Evolutionary conservation across 2,329 filamentous ascomycete genomes (phyloP).

Genomic region (Fusarium siculi): DNA sequence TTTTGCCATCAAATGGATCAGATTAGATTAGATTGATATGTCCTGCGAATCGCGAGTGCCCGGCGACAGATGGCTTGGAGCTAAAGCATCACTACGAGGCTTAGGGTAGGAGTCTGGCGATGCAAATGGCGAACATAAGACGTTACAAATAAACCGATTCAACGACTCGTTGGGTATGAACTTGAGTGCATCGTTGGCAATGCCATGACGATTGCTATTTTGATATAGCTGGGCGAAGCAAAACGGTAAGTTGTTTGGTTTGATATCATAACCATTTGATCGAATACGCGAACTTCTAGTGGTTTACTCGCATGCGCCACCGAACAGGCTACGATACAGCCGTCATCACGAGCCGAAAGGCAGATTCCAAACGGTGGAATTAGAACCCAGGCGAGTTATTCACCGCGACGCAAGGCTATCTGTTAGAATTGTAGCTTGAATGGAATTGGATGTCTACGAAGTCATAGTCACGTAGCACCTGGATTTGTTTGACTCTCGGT

Average conservation of each 20-base stretch:
- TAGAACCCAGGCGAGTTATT: rapidly evolving
- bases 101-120: conserved; percentile 3
- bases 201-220: too few relatives aligned
- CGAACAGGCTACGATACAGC: not conserved
- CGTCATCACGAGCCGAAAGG: not conserved
- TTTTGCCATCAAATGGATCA: not conserved
- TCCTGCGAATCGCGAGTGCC: not conserved
- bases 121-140: not conserved
- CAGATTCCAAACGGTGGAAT: not conserved
- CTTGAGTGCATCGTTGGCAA: rapidly evolving
- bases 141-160: not conserved
- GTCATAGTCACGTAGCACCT: not conserved
- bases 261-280: not conserved
- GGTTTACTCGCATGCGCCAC: not conserved
- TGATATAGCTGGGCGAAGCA: not conserved
- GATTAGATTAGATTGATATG: conserved; percentile 26
- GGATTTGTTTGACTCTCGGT: not conserved
- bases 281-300: not conserved
- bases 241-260: too few relatives aligned
- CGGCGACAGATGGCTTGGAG: not conserved
- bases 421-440: rapidly evolving
- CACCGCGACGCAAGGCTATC: rapidly evolving
- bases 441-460: not conserved
- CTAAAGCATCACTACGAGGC: not conserved
- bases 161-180: not conserved